Evolutionary conservation across 305 asterid genomes (phyloP), one percentile per base, ranked within the genome.

Genomic region (Striga hermonthica): DNA sequence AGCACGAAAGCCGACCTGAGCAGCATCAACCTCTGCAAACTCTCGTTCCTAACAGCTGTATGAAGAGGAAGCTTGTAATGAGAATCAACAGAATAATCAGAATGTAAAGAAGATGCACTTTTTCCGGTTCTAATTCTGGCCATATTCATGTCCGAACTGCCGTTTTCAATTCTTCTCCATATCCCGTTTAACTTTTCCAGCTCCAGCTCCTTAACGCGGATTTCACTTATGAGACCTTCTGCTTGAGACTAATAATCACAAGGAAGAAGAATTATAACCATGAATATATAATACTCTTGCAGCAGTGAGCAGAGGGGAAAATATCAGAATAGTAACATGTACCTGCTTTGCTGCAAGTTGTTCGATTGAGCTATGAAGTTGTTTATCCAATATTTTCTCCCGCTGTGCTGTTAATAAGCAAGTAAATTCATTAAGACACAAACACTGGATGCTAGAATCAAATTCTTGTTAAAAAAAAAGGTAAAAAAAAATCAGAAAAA

Each of bases 261-360:
- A 67, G 41, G 58, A 45, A 64, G 54, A 48, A n/a, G 28, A 35
- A 36, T 65, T 7, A n/a, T 57, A 16, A 53, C 14, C 40, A 31
- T 53, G 28, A 31, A 5, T n/a, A 47, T 55, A 55, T 4, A 36
- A 3, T 50, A 64, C 36, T 49, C 31, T 67, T 61, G 55, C 63
- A 45, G 39, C 8, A 57, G 22, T 52, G 34, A 50, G 34, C 11
- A 22, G 31, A 22, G 31, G 31, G 31, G 31, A 22, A 22, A 54
- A 48, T 58, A 14, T 35, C 7, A 31, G 45, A 55, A 10, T n/a
- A 57, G 44, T 2, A 37, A 66, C 60, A 11, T 39, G 52, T 22
- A 90, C 99, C 95, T 90, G 97, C 62, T 93, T 93, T 43, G 76
- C 78, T 60, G 90, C 95, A 53, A 93, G 94, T 71, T 93, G 95